Evolutionary conservation across 306 rosid species (phyloP).

Genomic region (Cicer arietinum): DNA sequence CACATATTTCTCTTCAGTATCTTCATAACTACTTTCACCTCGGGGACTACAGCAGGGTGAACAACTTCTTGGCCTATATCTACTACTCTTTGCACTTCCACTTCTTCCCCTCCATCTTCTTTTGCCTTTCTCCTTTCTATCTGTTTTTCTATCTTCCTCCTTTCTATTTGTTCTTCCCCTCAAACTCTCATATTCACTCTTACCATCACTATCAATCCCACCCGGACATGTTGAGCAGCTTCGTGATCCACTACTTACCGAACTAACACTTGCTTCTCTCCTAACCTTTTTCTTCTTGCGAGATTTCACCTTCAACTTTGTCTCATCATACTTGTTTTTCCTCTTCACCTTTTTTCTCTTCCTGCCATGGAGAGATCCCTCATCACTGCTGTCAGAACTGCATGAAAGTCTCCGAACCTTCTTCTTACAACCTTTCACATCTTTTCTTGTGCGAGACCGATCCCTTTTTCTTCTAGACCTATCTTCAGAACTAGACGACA

Average conservation of each 20-base stretch:
- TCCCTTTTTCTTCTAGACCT: slow-evolving; percentile 56
- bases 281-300: slow-evolving; percentile 59
- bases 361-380: slow-evolving; percentile 54
- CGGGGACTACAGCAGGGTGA: slow-evolving; percentile 55
- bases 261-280: slow-evolving; percentile 59
- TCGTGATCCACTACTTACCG: slow-evolving; percentile 48
- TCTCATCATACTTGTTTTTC: slow-evolving; percentile 49
- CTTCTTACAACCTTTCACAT: slow-evolving; percentile 58
- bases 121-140: slow-evolving; percentile 53
- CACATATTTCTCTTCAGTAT: slow-evolving; percentile 47
- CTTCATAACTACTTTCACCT: slow-evolving; percentile 50
- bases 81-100: slow-evolving; percentile 49
- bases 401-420: slow-evolving; percentile 53
- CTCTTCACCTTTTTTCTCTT: slow-evolving; percentile 68
- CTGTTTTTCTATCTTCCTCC: slow-evolving; percentile 52
- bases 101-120: slow-evolving; percentile 50
- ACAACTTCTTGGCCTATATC: slow-evolving; percentile 66
- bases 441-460: slow-evolving; percentile 56
- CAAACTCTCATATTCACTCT: slow-evolving; percentile 47
- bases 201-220: slow-evolving; percentile 51
- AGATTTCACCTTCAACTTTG: slow-evolving; percentile 51
- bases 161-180: slow-evolving; percentile 57
- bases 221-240: slow-evolving; percentile 62
- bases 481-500: slow-evolving; percentile 66
- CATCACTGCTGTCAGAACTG: slow-evolving; percentile 56